phyloP scores from a whole-genome alignment of 2,329 filamentous ascomycete genomes.

The Ceratocystis eucalypticola region DNA sequence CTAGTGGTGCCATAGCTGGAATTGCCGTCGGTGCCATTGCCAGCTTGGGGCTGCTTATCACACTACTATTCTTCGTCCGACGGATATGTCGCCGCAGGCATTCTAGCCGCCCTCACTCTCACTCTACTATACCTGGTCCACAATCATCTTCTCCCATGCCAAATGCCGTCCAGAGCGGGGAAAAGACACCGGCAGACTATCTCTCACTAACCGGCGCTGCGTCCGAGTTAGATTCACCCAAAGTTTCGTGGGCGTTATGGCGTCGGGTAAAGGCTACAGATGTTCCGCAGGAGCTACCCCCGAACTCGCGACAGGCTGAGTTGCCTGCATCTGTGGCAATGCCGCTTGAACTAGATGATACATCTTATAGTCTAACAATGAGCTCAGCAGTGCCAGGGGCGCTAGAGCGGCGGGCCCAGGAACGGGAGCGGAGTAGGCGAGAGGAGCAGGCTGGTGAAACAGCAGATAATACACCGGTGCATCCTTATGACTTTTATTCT shows the following conservation, averaged over 20 bases:
- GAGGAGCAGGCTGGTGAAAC: background rate
- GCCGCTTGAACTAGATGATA: constrained; percentile 12
- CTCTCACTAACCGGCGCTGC: too few relatives aligned
- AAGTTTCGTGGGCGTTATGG: constrained; percentile 9
- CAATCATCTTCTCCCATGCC: background rate
- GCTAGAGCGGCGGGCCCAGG: background rate
- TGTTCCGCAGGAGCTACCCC: constrained; percentile 8
- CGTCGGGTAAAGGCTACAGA: background rate
- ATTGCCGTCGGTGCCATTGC: constrained; percentile 8
- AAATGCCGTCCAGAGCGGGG: background rate
- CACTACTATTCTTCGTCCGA: background rate
- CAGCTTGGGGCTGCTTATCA: background rate
- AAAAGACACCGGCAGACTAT: background rate
- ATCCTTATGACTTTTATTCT: constrained; percentile 18
- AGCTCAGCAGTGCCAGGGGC: background rate
- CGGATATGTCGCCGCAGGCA: background rate
- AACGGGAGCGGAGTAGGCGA: background rate
- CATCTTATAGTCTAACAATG: background rate
- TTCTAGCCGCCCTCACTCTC: background rate
- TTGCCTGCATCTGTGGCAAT: background rate
- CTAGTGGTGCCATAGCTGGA: constrained; percentile 11
- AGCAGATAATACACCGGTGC: background rate
- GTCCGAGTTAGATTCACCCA: background rate
- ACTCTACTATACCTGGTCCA: background rate
- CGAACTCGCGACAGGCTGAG: background rate